Evolutionary conservation across 2,329 filamentous ascomycete species (phyloP).

Genomic region (Raffaelea arxii): DNA sequence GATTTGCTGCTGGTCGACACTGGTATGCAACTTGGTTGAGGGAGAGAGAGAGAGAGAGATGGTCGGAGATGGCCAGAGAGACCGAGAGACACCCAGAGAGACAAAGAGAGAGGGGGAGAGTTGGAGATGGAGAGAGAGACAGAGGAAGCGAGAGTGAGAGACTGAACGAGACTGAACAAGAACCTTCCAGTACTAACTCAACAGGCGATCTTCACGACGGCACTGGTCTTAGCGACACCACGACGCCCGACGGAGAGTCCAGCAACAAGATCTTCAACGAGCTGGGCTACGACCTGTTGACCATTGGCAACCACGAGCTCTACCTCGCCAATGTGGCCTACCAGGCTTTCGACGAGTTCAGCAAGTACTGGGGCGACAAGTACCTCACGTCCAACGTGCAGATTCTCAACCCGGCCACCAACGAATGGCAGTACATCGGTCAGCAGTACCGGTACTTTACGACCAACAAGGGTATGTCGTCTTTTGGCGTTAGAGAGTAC

Average conservation of each 20-base stretch:
- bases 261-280: constrained; percentile 37
- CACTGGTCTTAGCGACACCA: constrained; percentile 52
- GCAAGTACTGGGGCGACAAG: constrained; percentile 40
- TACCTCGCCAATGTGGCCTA: constrained; percentile 54
- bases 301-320: constrained; percentile 54
- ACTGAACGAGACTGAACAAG: not conserved
- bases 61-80: not conserved
- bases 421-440: constrained; percentile 30
- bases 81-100: not conserved
- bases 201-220: constrained; percentile 54
- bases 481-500: not conserved
- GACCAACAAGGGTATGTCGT: constrained; percentile 19
- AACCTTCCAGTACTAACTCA: not conserved
- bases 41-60: not conserved
- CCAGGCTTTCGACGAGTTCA: constrained; percentile 49
- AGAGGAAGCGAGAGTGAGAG: not conserved
- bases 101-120: not conserved
- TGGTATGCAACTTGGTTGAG: constrained; percentile 25
- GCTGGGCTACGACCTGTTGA: constrained; percentile 30
- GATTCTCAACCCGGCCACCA: constrained; percentile 27
- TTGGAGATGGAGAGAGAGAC: not conserved
- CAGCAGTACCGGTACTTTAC: constrained; percentile 34
- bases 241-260: constrained; percentile 43
- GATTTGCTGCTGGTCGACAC: constrained; percentile 53
- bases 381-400: constrained; percentile 37